These are phyloP conservation scores for Mesembryanthemum crystallinum DNA, from an alignment of 148 eudicot genomes.

Conservation along the genomic window DNA sequence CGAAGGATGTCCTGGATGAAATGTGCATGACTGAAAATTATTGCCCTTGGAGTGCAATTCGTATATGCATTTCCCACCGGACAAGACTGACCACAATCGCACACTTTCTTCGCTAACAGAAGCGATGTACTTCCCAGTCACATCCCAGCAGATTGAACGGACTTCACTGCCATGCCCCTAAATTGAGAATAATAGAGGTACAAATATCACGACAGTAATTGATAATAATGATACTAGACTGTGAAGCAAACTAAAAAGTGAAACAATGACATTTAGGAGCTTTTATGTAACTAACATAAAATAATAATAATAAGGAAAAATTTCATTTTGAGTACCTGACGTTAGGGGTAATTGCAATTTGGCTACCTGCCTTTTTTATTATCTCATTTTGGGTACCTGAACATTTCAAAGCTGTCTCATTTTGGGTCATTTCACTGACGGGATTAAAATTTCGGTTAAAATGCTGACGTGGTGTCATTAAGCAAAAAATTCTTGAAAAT, in stretches of 20 bases:
- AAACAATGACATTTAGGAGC: neutral
- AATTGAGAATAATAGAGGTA: neutral
- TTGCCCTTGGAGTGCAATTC: conserved; percentile 37
- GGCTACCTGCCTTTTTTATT: too few species aligned
- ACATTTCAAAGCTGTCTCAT: too few species aligned
- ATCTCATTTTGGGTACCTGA: too few species aligned
- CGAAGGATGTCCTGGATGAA: conserved; percentile 41
- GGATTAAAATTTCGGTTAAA: too few species aligned
- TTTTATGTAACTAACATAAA: neutral
- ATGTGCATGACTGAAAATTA: conserved; percentile 42
- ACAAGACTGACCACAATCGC: conserved; percentile 40
- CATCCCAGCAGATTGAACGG: conserved; percentile 50
- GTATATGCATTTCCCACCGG: conserved; percentile 35
- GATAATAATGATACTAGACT: too few species aligned
- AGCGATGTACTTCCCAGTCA: conserved; percentile 41
- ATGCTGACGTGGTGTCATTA: too few species aligned
- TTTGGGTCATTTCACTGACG: too few species aligned
- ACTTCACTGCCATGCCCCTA: conserved; percentile 48
- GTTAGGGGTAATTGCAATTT: too few species aligned
- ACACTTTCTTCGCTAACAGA: conserved; percentile 48
- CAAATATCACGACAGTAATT: neutral
- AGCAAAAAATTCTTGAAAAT: too few species aligned
- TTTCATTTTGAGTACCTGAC: too few species aligned
- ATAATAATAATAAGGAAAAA: too few species aligned
- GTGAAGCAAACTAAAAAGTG: neutral